Conservation (phyloP, 148 eudicot genomes). For the Rhododendron vialii region DNA sequence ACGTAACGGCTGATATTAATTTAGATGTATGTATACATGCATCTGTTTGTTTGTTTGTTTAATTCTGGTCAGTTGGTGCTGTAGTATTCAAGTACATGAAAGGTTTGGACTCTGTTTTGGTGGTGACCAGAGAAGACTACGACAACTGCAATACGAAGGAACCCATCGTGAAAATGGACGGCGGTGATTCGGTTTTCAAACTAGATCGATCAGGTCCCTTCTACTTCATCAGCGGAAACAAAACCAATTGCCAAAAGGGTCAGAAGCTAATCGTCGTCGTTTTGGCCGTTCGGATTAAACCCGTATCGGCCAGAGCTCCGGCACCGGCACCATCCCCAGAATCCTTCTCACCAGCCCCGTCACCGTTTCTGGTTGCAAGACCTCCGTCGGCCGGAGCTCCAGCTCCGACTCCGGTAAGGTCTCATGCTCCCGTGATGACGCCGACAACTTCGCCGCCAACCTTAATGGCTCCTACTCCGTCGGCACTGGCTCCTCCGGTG, state of each 20-base stretch:
- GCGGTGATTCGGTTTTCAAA: slow-evolving; percentile 37
- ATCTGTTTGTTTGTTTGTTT: too few species aligned
- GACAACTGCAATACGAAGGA: slow-evolving; percentile 33
- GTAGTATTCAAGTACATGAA: slow-evolving; percentile 55
- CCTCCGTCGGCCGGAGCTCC: background rate
- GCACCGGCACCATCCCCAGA: background rate
- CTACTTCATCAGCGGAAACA: slow-evolving; percentile 61
- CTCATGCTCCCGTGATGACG: background rate
- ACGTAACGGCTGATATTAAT: too few species aligned
- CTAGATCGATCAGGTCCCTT: slow-evolving; percentile 51
- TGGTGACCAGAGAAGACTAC: slow-evolving; percentile 49
- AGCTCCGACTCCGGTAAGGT: background rate
- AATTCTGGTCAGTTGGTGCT: background rate
- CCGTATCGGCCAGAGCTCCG: background rate
- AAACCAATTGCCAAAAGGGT: slow-evolving; percentile 41
- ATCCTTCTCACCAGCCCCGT: background rate
- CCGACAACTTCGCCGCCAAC: background rate
- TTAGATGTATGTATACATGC: too few species aligned
- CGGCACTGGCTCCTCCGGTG: background rate
- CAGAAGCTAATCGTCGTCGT: slow-evolving; percentile 49
- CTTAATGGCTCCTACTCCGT: background rate
- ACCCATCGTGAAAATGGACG: slow-evolving; percentile 30
- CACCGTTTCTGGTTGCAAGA: background rate
- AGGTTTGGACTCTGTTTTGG: slow-evolving; percentile 51
- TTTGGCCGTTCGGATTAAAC: slow-evolving; percentile 27